Evolutionary conservation across 1,139 yeast genomes (phyloP), one percentile per base, ranked within the genome.

Genomic region (Saccharomyces hybrid): DNA sequence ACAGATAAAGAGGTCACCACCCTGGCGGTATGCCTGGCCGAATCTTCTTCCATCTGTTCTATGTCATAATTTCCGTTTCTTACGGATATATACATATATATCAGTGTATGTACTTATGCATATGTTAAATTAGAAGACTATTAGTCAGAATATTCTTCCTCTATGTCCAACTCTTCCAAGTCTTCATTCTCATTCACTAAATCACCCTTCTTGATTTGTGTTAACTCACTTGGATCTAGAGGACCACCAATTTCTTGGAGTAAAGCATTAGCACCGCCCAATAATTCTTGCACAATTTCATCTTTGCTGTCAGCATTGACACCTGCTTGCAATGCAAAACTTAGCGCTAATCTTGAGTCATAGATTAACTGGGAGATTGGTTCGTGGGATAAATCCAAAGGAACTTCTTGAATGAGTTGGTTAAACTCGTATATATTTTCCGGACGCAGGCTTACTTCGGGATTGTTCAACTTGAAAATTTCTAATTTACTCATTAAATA

Each of bases 241-340:
- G 77, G 59, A 69, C 89, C 89, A 3, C 89, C 90, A 47, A 84
- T 70, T 57, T 79, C 82, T 5, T 68, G 61, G 54, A 84, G 70
- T 57, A 86, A 69, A 11, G 66, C 73, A 49, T 73, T 70, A 1
- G 86, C 78, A 56, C 83, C 86, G 13, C 73, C 75, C 25, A 77
- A 69, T 54, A 86, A 68, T 60, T 84, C 90, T 9, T 75, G 75
- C 54, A 82, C 84, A 16, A 79, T 72, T 27, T 80, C 84, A 53
- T 74, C 80, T 5, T 73, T 76, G 5, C 61, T 50, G 44, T 67
- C 71, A 32, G 57, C 50, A 47, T 62, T 67, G 31, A 65, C 68
- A 25, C 70, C 72, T 9, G 68, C 70, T 60, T 81, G 81, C 61
- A 70, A 76, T 0, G 83, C 87, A 62, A 77, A 78, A 44, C 86